Percentiles rank a stretch among this genome's conserved stretches.
Conservation (phyloP, 768 basidiomycete genomes). For the Pleurotus giganteus region DNA sequence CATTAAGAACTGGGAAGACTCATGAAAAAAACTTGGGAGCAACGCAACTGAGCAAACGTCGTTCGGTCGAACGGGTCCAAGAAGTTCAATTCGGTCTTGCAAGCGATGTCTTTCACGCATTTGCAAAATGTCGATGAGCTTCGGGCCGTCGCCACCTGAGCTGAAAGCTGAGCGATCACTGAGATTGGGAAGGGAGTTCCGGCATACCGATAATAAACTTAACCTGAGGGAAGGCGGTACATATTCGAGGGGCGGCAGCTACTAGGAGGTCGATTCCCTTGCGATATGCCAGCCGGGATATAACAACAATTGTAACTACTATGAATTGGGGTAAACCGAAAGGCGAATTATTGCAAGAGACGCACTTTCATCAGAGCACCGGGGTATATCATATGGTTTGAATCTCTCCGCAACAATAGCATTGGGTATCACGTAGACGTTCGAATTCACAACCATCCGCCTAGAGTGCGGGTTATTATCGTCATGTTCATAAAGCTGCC, state of each 20-base stretch:
- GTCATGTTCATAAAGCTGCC: slow-evolving; percentile 62
- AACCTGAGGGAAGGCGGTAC: slow-evolving; percentile 80
- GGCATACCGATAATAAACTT: slow-evolving; percentile 79
- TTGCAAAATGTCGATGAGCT: slow-evolving; percentile 90
- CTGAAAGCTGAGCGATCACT: not conserved
- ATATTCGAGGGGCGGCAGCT: slow-evolving; percentile 88
- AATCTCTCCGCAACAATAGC: slow-evolving; percentile 88
- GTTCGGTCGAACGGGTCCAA: slow-evolving; percentile 76
- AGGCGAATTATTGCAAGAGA: not conserved
- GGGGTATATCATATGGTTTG: slow-evolving; percentile 50
- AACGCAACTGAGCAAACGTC: slow-evolving; percentile 77
- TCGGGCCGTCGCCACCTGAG: slow-evolving; percentile 91
- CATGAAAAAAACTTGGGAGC: not conserved
- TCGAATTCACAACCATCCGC: slow-evolving; percentile 42
- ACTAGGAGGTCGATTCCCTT: slow-evolving; percentile 97
- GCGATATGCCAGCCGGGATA: slow-evolving; percentile 89
- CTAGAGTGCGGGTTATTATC: slow-evolving; percentile 36
- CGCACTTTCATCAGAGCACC: slow-evolving; percentile 57
- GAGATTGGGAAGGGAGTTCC: not conserved
- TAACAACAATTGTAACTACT: slow-evolving; percentile 85
- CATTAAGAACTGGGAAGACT: not conserved
- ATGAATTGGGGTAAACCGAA: not conserved
- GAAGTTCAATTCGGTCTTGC: slow-evolving; percentile 88
- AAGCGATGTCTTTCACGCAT: slow-evolving; percentile 90
- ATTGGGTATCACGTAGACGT: slow-evolving; percentile 92